phyloP scores from a whole-genome alignment of 78 protist genomes.

The Trichosphaerium sp. region DNA sequence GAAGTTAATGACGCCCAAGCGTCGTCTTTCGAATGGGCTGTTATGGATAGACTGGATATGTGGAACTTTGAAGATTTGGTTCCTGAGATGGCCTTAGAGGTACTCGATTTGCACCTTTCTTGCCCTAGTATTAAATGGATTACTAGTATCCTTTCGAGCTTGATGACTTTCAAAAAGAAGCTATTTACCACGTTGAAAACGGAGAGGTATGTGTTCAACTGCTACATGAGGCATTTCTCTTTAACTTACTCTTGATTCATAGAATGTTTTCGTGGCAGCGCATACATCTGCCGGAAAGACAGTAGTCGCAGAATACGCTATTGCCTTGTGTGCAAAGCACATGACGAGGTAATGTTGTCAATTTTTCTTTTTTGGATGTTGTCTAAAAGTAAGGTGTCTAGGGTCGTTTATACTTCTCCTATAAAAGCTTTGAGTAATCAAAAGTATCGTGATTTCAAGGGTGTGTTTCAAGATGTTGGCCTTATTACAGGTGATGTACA shows the following conservation, averaged over 20 bases:
- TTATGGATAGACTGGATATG: slow-evolving; percentile 22
- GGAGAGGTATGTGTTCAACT: too few species aligned
- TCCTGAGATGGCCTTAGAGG: slow-evolving; percentile 34
- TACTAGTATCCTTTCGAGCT: slow-evolving; percentile 77
- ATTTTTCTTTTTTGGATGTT: too few species aligned
- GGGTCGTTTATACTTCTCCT: slow-evolving; percentile 95
- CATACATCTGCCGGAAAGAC: slow-evolving; percentile 98
- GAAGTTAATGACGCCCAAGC: neutral
- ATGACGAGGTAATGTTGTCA: too few species aligned
- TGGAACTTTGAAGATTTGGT: slow-evolving; percentile 26
- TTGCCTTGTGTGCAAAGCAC: slow-evolving; percentile 1
- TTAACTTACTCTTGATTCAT: too few species aligned
- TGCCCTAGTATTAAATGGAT: slow-evolving; percentile 11
- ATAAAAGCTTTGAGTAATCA: slow-evolving; percentile 93
- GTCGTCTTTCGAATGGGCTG: slow-evolving; percentile 21
- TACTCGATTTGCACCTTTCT: too few species aligned
- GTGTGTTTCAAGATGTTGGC: slow-evolving; percentile 73
- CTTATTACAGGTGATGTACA: slow-evolving; percentile 82
- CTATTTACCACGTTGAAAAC: slow-evolving; percentile 73
- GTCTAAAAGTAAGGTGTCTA: too few species aligned
- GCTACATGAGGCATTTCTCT: too few species aligned
- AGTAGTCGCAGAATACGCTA: slow-evolving; percentile 76
- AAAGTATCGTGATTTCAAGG: slow-evolving; percentile 75
- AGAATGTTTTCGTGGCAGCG: slow-evolving; percentile 89
- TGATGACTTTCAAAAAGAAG: slow-evolving; percentile 85